Evolutionary conservation across 371 early-diverging fungal species (phyloP), one percentile per base, ranked within the genome.

Genomic region (Rhizomucor miehei): DNA sequence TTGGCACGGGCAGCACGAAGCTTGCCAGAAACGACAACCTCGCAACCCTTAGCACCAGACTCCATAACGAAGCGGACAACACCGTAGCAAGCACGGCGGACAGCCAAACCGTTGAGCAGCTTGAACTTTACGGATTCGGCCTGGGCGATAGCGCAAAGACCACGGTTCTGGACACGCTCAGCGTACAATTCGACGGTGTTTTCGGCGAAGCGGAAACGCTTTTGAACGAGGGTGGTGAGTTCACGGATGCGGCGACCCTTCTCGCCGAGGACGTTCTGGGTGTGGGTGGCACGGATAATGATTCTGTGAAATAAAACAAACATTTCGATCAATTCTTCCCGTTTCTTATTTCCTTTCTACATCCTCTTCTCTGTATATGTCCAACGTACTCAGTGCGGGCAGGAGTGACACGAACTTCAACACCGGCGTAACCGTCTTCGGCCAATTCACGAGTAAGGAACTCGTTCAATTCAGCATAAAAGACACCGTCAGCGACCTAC

Each of bases 1-100:
- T 98, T 98, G 77, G 99, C 99, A 92, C 99, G 98, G 56, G 99
- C 99, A 79, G 96, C 99, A 82, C 99, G 98, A 57, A 99, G 89
- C 92, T 99, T 99, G 69, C 99, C 99, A 63, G 98, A 96, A 62
- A 99, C 94, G 68, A 99, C 91, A 51, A 99, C 98, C 79, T 98
- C 97, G 77, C 94, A 95, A 77, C 99, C 99, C 89, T 99, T 99
- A 80, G 99, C 99, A 66, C 99, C 99, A 71, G 97, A 92, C 82
- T 97, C 97, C 96, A 98, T 99, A 63, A 96, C 93, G 87, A 93
- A 94, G 67, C 99, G 96, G 71, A 99, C 87, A 56, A 98, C 98
- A 83, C 93, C 91, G 87, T 99, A 95, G 79, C 95, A 93, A 51
- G 98, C 99, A 67, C 99, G 89, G 79, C 98, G 91, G 71, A 99